Evolutionary conservation across 2,329 filamentous ascomycete genomes (phyloP), one percentile per base, ranked within the genome.

Genomic region (Aspergillus quadricinctus): DNA sequence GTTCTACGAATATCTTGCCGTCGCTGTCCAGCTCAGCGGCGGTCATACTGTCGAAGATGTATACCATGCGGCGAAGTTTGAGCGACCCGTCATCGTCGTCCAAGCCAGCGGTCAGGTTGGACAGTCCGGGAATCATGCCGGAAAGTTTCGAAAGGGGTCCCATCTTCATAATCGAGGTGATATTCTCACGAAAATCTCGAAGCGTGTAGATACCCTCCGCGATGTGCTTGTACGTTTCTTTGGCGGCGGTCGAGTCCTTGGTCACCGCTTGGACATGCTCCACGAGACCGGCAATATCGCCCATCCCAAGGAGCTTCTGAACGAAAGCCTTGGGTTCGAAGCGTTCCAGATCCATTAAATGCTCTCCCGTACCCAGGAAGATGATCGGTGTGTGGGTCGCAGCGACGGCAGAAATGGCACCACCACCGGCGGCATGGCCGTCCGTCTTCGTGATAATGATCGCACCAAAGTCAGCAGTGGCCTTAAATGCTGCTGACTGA

Each of bases 121-220:
- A 88, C 74, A 99, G 88, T 28, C 94, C 94, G 0, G 94, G 94
- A 61, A 99, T 97, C 94, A 99, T 99, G 66, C 92, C 92, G 0
- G 93, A 95, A 85, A 99, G 95, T 73, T 99, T 97, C 19, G 90
- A 95, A 1, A 99, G 78, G 0, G 94, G 94, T 0, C 94, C 94
- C 94, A 99, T 97, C 79, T 99, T 99, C 92, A 97, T 97, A 69
- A 99, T 97, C 69, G 97, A 97, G 57, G 88, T 89, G 11, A 99
- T 85, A 71, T 99, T 95, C 72, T 99, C 94, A 21, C 94, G 86
- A 64, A 99, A 82, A 72, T 99, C 94, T 54, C 94, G 88, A 35
- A 99, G 84, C 0, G 94, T 96, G 75, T 97, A 99, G 61, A 97
- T 92, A 55, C 94, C 94, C 69, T 97, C 93, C 6, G 91, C 89